Evolutionary conservation across 2,329 filamentous ascomycete species (phyloP), one percentile per base, ranked within the genome.

Genomic region (Diaporthe caulivora): DNA sequence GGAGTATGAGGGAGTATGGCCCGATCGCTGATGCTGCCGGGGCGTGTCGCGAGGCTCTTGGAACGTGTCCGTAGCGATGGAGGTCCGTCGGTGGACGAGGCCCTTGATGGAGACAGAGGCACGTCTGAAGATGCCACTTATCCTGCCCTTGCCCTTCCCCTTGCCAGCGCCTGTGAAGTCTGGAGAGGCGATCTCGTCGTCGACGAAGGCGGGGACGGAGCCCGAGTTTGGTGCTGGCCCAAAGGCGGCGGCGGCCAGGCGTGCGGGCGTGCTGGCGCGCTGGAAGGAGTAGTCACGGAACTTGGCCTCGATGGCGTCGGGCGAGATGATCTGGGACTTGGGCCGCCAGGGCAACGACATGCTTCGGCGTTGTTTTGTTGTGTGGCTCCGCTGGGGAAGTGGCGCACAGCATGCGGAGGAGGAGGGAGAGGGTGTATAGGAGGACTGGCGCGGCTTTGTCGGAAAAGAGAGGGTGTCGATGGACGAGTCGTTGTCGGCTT

Each of bases 61-160:
- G 40, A 73, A 44, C 10, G 69, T 73, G 8, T 73, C 74, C 18
- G 67, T 73, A 1, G 82, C 80, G 31, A 84, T 78, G 1, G 87
- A 87, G 8, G 85, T 82, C 60, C 87, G 84, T 51, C 87, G 83
- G 68, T 87, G 84, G 10, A 89, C 86, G 42, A 90, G 86, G 42
- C 86, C 86, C 77, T 87, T 87, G 67, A 91, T 78, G 11, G 87
- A 89, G 69, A 89, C 77, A 3, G 89, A 91, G 0, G 89, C 89
- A 13, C 89, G 84, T 31, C 89, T 86, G 65, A 91, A 83, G 75
- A 87, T 88, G 62, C 86, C 85, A 78, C 86, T 88, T 72, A 91
- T 79, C 60, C 72, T 75, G 58, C 65, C 78, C 75, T 74, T 81
- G 77, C 72, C 78, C 77, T 64, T 81, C 75, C 54, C 76, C 76